Evolutionary conservation across 208 protist species (phyloP).

Genomic region (Trypanosoma caninum): DNA sequence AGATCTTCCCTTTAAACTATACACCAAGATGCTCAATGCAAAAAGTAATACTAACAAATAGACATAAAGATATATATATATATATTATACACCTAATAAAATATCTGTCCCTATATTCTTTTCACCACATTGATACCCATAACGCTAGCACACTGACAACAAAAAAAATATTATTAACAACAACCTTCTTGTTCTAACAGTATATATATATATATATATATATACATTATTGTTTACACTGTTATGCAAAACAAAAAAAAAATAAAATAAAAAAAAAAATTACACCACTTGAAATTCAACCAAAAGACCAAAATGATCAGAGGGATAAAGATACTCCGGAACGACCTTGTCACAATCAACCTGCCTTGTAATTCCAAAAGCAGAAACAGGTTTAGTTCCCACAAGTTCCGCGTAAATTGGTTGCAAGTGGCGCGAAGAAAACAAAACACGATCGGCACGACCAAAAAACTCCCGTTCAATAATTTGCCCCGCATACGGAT

Average conservation of each 20-base stretch:
- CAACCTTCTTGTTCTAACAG: background rate
- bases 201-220: conserved; percentile 2
- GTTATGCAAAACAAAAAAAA: too few relatives aligned
- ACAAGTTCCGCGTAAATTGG: conserved; percentile 43
- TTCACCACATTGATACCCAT: background rate
- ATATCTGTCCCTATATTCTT: too few relatives aligned
- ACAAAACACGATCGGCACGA: conserved; percentile 48
- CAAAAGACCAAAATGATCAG: conserved; percentile 57
- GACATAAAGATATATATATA: too few relatives aligned
- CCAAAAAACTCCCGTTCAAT: conserved; percentile 65
- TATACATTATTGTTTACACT: background rate
- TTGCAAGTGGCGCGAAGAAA: conserved; percentile 34
- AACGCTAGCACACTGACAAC: too few relatives aligned
- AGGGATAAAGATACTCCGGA: conserved; percentile 49
- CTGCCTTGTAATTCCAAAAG: conserved; percentile 27
- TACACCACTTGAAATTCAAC: conserved; percentile 51
- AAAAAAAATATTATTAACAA: too few relatives aligned
- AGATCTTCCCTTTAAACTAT: background rate
- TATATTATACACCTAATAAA: background rate
- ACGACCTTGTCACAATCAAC: conserved; percentile 34
- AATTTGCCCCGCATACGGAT: conserved; percentile 44
- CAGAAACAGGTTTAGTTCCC: conserved; percentile 39
- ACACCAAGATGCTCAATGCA: too few relatives aligned
- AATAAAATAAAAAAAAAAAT: background rate
- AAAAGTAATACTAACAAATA: too few relatives aligned